Base-by-base conservation (phyloP, 2,329 filamentous ascomycete species). In the Pezicula carpinea region DNA sequence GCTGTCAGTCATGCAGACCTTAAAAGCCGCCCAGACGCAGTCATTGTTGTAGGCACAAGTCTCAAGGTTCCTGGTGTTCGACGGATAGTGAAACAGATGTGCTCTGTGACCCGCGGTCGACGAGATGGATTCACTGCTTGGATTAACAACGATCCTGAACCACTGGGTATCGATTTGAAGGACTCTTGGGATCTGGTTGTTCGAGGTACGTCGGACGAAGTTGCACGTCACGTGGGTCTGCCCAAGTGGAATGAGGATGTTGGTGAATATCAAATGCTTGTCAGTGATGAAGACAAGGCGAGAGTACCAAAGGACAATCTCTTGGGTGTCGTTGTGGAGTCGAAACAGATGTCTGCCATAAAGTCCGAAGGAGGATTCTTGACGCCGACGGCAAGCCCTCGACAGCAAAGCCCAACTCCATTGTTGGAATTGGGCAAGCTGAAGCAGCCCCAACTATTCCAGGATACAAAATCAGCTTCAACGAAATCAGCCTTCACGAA, bases 41-140 rank as follows among this genome's bases (percentile, higher is more conserved):
- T 99, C 21, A 83, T 99, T 56, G 93, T 99, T 22, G 93, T 96
- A 7, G 93, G 93, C 44, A 99, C 93, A 2, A 96, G 89, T 49
- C 72, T 99, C 58, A 97, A 97, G 64, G 91, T 99, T 42, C 92
- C 92, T 1, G 93, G 93, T 7, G 90, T 96, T 36, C 83, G 88
- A 51, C 80, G 91, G 45, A 85, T 99, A 48, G 90, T 92, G 49
- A 87, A 87, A 64, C 91, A 96, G 66, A 82, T 97, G 77, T 96
- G 90, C 65, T 82, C 84, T 42, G 84, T 89, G 26, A 88, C 95
- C n/a, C 80, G 91, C 51, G 82, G 85, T 59, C 82, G 89, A 46
- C 82, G 81, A 55, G 87, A 95, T 57, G 91, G 92, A 1, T 80
- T 96, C 49, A 89, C 91, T 0, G 85, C 95, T 42, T 99, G 92